Conservation (phyloP, 2,329 filamentous ascomycete species). For the Neoarthrinium moseri region DNA sequence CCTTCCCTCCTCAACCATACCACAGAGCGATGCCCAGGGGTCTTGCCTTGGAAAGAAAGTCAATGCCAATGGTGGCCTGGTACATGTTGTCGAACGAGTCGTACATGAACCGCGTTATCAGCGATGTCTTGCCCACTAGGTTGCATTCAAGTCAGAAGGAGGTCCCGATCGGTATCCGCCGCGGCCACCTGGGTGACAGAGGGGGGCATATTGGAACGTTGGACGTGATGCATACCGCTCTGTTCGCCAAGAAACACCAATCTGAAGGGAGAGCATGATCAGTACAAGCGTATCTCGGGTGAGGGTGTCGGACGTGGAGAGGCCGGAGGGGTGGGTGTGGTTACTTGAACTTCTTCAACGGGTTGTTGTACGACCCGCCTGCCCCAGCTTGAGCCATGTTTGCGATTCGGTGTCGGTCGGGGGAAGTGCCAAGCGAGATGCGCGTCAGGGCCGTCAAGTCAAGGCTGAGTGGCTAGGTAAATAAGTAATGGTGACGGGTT, state of each 20-base stretch:
- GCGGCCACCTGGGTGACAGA: not conserved
- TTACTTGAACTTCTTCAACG: conserved; percentile 99
- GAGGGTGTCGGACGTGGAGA: not conserved
- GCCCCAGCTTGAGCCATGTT: conserved; percentile 75
- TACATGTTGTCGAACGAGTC: conserved; percentile 99
- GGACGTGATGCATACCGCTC: conserved; percentile 69
- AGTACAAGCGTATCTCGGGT: not conserved
- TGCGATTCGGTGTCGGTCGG: conserved; percentile 20
- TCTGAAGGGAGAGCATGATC: conserved; percentile 44
- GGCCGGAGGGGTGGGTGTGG: conserved; percentile 20
- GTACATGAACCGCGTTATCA: conserved; percentile 99
- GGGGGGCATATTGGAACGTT: not conserved
- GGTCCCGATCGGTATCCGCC: not conserved
- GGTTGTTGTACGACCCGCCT: conserved; percentile 93
- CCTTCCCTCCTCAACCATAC: too few relatives aligned
- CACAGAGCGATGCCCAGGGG: too few relatives aligned
- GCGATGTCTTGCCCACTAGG: conserved; percentile 93
- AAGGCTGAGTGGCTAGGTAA: too few relatives aligned
- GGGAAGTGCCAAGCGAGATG: too few relatives aligned
- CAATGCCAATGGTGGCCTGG: conserved; percentile 98
- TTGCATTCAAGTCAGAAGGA: conserved; percentile 8
- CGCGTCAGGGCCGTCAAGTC: too few relatives aligned
- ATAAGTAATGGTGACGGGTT: too few relatives aligned
- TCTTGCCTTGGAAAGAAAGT: conserved; percentile 93
- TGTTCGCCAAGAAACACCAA: conserved; percentile 98